Base-by-base conservation (phyloP, 2,329 filamentous ascomycete species). In the Beauveria asiatica region DNA sequence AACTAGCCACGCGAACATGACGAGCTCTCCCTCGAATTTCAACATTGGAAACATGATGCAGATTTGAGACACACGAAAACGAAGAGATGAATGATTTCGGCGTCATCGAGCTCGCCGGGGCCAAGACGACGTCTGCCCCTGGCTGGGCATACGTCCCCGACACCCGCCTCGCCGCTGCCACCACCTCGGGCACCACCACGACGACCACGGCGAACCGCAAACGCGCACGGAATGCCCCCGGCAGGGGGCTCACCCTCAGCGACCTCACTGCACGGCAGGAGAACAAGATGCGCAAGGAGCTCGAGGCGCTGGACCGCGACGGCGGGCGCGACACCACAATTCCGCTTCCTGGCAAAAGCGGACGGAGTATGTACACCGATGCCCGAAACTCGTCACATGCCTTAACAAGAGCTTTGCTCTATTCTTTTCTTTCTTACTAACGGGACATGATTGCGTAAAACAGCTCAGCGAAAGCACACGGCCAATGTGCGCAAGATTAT, bases 61-160 rank as follows among this genome's bases (percentile, higher is more conserved):
- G 19, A 44, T 37, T 19, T 54, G 44, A 37, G 21, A 25, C 57
- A 39, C 54, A 30, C 23, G 50, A 62, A 25, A n/a, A 42, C 49
- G 62, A 21, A 27, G 21, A 45, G 5, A 86, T 85, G 81, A 82
- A 84, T 70, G 84, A 86, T 68, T 87, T 88, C 66, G 88, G 89
- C 67, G 90, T 97, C 67, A 86, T 95, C 74, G 88, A 96, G 67
- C 78, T 97, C 61, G 89, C 90, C 41, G 85, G 84, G 69, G 78
- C 85, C 30, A 85, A 84, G 63, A 85, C 85, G 17, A 83, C 84
- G 49, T 78, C 82, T 49, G 89, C 90, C 1, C 92, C 93, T 1
- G 93, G 93, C 68, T 97, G 92, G 88, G 91, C 91, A 13, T 96
- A 96, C 71, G 90, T 97, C 1, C 86, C 92, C 33, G 90, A 96